phyloP scores from a whole-genome alignment of 2,329 filamentous ascomycete species.

The Diaporthe ilicicola region DNA sequence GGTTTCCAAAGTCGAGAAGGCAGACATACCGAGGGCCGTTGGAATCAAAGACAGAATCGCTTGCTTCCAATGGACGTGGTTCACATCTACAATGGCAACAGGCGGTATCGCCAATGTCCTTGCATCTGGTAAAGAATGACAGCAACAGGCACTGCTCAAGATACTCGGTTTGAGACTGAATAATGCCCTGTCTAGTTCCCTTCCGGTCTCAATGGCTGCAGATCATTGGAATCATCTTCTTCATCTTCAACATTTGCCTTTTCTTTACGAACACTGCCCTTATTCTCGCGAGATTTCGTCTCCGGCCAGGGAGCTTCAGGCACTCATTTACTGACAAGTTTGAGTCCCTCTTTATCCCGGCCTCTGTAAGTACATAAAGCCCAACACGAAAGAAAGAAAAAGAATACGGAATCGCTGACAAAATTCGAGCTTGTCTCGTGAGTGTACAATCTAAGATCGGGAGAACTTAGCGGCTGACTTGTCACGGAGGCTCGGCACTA shows the following conservation, averaged over 20 bases:
- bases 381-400: neutral
- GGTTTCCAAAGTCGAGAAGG: conserved; percentile 43
- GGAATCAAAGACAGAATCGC: conserved; percentile 59
- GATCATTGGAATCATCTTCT: conserved; percentile 67
- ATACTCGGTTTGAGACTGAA: neutral
- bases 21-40: conserved; percentile 38
- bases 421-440: conserved; percentile 52
- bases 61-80: conserved; percentile 77
- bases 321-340: conserved; percentile 79
- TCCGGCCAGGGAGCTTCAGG: conserved; percentile 74
- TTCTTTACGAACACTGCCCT: conserved; percentile 70
- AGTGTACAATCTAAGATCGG: conserved; percentile 47
- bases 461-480: conserved; percentile 58
- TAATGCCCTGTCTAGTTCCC: conserved; percentile 49
- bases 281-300: conserved; percentile 73
- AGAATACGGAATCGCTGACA: neutral
- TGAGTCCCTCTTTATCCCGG: conserved; percentile 80
- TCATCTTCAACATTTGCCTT: conserved; percentile 69
- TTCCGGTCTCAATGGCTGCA: conserved; percentile 64
- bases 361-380: conserved; percentile 59
- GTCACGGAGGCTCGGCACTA: conserved; percentile 70
- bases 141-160: conserved; percentile 34
- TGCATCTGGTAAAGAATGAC: conserved; percentile 53
- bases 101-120: conserved; percentile 66
- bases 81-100: conserved; percentile 73